Evolutionary conservation across 148 eudicot genomes (phyloP).

Genomic region (Diospyros kaki): DNA sequence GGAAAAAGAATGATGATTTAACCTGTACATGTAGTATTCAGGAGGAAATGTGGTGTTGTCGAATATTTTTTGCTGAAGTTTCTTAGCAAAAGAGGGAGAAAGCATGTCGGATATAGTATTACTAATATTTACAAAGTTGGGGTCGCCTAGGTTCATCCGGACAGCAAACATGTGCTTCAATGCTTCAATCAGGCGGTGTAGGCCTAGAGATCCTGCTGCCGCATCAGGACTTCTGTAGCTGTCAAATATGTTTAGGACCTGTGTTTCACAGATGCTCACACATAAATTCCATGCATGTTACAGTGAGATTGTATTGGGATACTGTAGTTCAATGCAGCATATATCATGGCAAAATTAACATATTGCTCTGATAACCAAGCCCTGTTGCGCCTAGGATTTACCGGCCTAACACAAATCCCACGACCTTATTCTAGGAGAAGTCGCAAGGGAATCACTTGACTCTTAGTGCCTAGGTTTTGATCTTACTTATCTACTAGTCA

Average conservation of each 20-base stretch:
- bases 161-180: conserved; percentile 88
- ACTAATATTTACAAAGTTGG: conserved; percentile 52
- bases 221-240: conserved; percentile 63
- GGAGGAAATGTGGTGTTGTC: conserved; percentile 91
- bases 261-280: conserved; percentile 15
- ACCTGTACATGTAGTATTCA: conserved; percentile 74
- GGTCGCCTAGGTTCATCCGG: conserved; percentile 85
- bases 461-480: too few relatives aligned
- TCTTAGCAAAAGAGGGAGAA: conserved; percentile 67
- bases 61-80: conserved; percentile 55
- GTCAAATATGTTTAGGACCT: conserved; percentile 71
- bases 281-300: background rate
- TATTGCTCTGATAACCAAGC: background rate
- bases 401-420: too few relatives aligned
- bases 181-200: conserved; percentile 82
- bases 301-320: background rate
- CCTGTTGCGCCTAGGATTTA: too few relatives aligned
- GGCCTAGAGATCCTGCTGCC: conserved; percentile 57
- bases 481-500: too few relatives aligned
- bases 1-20: background rate
- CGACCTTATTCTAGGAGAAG: too few relatives aligned
- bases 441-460: too few relatives aligned
- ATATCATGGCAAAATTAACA: background rate
- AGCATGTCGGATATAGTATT: conserved; percentile 69
- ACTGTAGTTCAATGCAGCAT: background rate